Base-by-base conservation (phyloP, 305 asterid genomes). In the Petunia hybrid region DNA sequence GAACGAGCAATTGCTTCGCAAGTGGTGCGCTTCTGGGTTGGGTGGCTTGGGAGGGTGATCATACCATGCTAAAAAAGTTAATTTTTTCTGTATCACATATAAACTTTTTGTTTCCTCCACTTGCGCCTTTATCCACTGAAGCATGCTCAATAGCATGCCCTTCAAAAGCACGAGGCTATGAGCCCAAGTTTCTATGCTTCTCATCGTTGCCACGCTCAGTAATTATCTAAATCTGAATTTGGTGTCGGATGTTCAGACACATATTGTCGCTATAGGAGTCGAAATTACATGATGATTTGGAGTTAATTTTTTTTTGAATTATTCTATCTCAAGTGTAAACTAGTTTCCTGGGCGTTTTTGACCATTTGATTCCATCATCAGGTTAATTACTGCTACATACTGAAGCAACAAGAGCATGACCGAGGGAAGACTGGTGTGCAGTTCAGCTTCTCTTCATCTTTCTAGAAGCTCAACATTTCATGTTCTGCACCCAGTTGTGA, bases 351-450 rank as follows among this genome's bases (percentile, higher is more conserved):
- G 51, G 35, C 43, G 22, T 81, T 78, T 82, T 86, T 90, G 80
- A 87, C 80, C 9, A 56, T 16, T 79, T 67, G 53, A 66, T 78
- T 45, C 83, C 75, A 63, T 82, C 78, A 43, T 74, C 91, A 96
- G 99, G 94, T 92, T n/a, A 96, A 96, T 88, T 93, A 91, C 89
- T 92, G 97, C 93, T 80, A 92, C 87, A 87, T 96, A 60, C 83
- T 96, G 93, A 92, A 90, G 87, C 94, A 93, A 84, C 91, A 82
- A 10, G 97, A 84, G 85, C 92, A 89, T 40, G 99, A 96, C 74
- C 90, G 87, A 40, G 99, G 97, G 84, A 79, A 87, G 91, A 89
- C 89, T 57, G 98, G 98, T 22, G 70, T 94, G 76, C 98, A 92
- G 76, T 94, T 94, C 84, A 85, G 90, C 93, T 94, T 94, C 90